Evolutionary conservation across 1,139 yeast genomes (phyloP).

Genomic region (Pichia sp.): DNA sequence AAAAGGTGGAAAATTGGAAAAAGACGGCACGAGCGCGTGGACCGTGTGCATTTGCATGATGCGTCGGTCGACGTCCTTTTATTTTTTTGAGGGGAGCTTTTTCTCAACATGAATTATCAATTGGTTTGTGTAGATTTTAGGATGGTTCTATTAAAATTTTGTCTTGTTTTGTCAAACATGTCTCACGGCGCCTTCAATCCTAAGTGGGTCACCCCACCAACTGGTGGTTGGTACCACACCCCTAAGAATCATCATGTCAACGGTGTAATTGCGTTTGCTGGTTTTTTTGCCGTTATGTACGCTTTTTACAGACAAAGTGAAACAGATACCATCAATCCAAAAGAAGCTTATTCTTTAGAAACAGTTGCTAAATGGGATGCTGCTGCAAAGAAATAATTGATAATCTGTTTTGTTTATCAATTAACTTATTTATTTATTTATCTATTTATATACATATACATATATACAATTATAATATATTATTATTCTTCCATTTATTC

Average conservation of each 20-base stretch:
- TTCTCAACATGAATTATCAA: background rate
- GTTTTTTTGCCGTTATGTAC: constrained; percentile 20
- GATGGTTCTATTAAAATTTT: background rate
- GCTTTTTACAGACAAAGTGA: constrained; percentile 27
- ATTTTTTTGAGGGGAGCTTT: background rate
- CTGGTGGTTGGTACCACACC: constrained; percentile 32
- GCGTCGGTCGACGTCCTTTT: background rate
- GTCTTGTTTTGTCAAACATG: constrained; percentile 4
- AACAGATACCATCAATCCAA: constrained; percentile 23
- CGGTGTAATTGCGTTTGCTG: constrained; percentile 26
- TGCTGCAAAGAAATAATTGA: constrained; percentile 13
- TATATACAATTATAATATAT: constrained; percentile 42
- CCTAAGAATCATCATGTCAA: constrained; percentile 29
- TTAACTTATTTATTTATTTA: background rate
- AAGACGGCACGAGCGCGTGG: background rate
- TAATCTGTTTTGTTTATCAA: background rate
- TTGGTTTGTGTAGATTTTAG: background rate
- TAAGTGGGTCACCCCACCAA: constrained; percentile 30
- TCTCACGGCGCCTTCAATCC: constrained; percentile 23
- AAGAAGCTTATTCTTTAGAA: constrained; percentile 23
- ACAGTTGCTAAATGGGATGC: constrained; percentile 31
- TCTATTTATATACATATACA: constrained; percentile 28
- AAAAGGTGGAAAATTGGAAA: background rate
- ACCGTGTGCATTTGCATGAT: background rate
- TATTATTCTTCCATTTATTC: background rate